Evolutionary conservation across 805 yeast species (phyloP), one percentile per base, ranked within the genome.

Genomic region (Sporopachydermia lactativora): DNA sequence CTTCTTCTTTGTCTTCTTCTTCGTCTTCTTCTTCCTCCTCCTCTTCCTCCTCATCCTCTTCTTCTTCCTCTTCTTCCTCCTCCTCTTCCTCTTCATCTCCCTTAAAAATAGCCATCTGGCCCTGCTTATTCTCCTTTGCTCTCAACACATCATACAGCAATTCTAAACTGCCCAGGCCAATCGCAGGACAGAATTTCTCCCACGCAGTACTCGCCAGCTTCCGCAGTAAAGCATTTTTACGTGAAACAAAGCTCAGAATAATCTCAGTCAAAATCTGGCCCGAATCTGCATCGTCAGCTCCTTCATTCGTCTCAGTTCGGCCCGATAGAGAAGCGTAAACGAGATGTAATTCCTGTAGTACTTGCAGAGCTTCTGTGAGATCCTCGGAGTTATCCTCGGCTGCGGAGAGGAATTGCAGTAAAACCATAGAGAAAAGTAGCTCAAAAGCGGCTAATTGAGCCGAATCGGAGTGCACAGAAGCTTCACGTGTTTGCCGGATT

Each of bases 121-220:
- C 96, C 48, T 78, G 77, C 45, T 77, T 73, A 55, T 81, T 83
- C 57, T 88, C 96, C 52, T 73, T 76, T 0, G 94, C 68, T 14
- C 61, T 48, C 39, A 80, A 55, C 14, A 79, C 70, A 43, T 77
- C 80, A 40, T 65, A 64, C 38, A 81, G 50, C 17, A 73, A 57
- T 6, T 61, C 58, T 19, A 81, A 48, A 38, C 78, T 74, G 5
- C 58, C 54, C 6, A 47, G 49, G 2, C 63, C 64, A 19, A 77
- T 57, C 24, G 66, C 61, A 15, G 56, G 59, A n/a, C 74, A 55
- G 43, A 78, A 67, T 34, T 71, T 68, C 35, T 70, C 74, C 77
- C 79, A 73, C 6, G 71, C 73, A 15, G 68, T 60, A 42, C 70
- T 62, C 34, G 77, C 68, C 35, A 79, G 56, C 47, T 70, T 76